phyloP scores from a whole-genome alignment of 768 basidiomycete species.

The Boletus sensibilis region DNA sequence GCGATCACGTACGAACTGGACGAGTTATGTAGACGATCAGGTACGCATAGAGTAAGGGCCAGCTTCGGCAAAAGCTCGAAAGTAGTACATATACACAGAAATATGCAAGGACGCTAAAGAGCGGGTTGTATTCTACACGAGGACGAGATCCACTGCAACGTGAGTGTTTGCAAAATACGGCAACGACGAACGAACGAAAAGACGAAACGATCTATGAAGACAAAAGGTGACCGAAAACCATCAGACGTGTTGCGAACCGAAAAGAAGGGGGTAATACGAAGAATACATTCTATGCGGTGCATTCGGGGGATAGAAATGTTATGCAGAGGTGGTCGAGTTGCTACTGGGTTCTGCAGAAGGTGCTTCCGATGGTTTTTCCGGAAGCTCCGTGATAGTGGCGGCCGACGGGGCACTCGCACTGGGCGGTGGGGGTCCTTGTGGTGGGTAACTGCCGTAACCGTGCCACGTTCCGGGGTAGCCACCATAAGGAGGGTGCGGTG shows the following conservation, averaged over 20 bases:
- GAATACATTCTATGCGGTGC: conserved; percentile 28
- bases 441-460: conserved; percentile 33
- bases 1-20: conserved; percentile 7
- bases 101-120: conserved; percentile 18
- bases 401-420: conserved; percentile 15
- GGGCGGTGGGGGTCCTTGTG: conserved; percentile 25
- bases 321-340: conserved; percentile 23
- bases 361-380: conserved; percentile 29
- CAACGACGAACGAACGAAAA: conserved; percentile 9
- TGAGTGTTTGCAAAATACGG: conserved; percentile 3
- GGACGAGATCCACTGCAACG: conserved; percentile 15
- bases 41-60: conserved; percentile 24
- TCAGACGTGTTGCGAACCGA: conserved; percentile 12
- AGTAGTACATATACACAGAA: conserved; percentile 33
- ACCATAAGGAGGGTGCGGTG: conserved; percentile 29
- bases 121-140: conserved; percentile 26
- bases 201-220: conserved; percentile 25
- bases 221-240: conserved; percentile 18
- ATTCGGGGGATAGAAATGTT: conserved; percentile 3
- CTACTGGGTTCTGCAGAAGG: conserved; percentile 16
- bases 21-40: conserved; percentile 12
- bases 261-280: conserved; percentile 14
- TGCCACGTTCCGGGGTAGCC: conserved; percentile 32
- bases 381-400: conserved; percentile 12
- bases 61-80: neutral